These are phyloP conservation scores for Lactarius akahatsu DNA, from an alignment of 768 basidiomycete species.

Conservation along the genomic window DNA sequence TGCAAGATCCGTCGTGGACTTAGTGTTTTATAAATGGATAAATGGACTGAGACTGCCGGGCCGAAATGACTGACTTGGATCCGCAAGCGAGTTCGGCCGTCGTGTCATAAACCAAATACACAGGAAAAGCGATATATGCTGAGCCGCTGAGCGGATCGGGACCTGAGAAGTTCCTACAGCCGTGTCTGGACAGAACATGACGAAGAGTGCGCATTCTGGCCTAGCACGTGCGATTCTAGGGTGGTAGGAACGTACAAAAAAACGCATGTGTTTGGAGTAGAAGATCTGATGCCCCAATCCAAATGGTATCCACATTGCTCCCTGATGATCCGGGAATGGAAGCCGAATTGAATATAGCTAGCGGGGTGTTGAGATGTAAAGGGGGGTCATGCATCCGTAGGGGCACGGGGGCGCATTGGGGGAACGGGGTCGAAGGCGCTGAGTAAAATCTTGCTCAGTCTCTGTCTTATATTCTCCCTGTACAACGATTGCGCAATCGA, in stretches of 20 bases:
- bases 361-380: background rate
- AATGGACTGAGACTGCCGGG: background rate
- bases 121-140: background rate
- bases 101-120: background rate
- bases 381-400: too few relatives aligned
- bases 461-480: slow-evolving; percentile 8
- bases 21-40: slow-evolving; percentile 8
- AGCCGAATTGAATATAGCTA: slow-evolving; percentile 5
- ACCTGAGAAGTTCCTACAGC: background rate
- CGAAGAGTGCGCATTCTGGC: slow-evolving; percentile 11
- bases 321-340: slow-evolving; percentile 8
- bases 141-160: background rate
- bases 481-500: slow-evolving; percentile 27
- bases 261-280: background rate
- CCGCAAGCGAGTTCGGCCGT: background rate
- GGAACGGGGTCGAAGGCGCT: background rate
- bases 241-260: slow-evolving; percentile 12
- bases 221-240: slow-evolving; percentile 13
- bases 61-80: slow-evolving; percentile 9
- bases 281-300: background rate
- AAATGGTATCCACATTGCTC: background rate
- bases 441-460: background rate
- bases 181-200: slow-evolving; percentile 8
- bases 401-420: too few relatives aligned
- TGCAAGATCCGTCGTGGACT: background rate